Evolutionary conservation across 805 yeast genomes (phyloP), one percentile per base, ranked within the genome.

Genomic region (Clavispora phyllophila): DNA sequence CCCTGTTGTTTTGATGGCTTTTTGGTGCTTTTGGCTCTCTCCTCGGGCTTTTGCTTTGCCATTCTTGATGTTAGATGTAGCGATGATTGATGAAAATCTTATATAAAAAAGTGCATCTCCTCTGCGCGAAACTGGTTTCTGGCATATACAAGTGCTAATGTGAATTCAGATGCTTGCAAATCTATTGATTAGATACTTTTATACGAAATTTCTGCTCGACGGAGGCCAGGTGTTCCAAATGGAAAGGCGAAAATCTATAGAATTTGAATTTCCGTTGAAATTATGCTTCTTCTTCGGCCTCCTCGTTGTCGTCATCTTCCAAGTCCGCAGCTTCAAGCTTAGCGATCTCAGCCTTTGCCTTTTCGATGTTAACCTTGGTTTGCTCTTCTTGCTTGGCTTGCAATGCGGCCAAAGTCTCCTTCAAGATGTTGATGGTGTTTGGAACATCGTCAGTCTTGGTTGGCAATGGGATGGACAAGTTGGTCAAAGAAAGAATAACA

Each of bases 391-490:
- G 95, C 66, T 81, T 81, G 39, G 74, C 72, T 63, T 76, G 70
- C 68, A 78, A 85, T 49, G 80, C 80, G 44, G 69, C 72, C 58
- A 87, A 78, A 64, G 93, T 89, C 54, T 73, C 76, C 72, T 81
- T 79, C 66, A 91, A 79, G 51, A 79, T 71, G 40, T 72, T 79
- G 56, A 86, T 65, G 49, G 91, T 79, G 36, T 66, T 65, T 25
- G 83, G 73, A 51, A 84, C 81, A 42, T 86, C 91, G 14, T 82
- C 93, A 49, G 77, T 68, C 54, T 81, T 75, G 46, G 83, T 73
- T 61, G 99, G 99, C 49, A 90, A 77, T 37, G 84, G 72, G 50
- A 91, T 76, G 43, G 81, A 80, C 58, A 91, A 77, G 57, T 84
- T 84, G 49, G 87, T 74, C 55, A 93, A 78, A 42, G 84, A 76